Evolutionary conservation across 116 monocot species (phyloP), one percentile per base, ranked within the genome.

Genomic region (Phalaenopsis hybrid): DNA sequence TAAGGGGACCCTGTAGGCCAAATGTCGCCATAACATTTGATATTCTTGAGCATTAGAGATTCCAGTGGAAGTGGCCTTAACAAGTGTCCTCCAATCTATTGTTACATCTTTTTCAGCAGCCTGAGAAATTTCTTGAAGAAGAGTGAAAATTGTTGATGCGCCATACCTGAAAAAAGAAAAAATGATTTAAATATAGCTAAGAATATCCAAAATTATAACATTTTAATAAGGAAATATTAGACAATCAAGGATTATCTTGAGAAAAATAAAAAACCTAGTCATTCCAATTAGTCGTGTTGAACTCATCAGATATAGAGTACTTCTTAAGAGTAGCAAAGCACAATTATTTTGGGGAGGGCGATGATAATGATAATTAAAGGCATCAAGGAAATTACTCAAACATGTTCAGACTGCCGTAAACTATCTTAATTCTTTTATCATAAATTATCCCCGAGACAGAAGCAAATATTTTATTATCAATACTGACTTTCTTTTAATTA

Each of bases 21-120:
- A 86, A 88, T 97, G 90, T 34, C 94, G 86, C 97, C 97, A 97
- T 16, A 97, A 77, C 97, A 94, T 92, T 84, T 97, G 97, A 88
- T 91, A 97, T 79, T 97, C 96, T 20, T 89, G 85, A 75, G 92
- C 86, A 81, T 72, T 87, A 67, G 92, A 85, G 61, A 97, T 94
- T 79, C 94, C 94, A 8, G 91, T 97, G 9, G 86, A 31, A 7
- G 91, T 90, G 79, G 31, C 90, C 81, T 86, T 88, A 44, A 88
- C 91, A 51, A 92, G 83, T 43, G 87, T 46, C 74, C 84, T 89
- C 96, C 96, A 97, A 67, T 97, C 96, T 49, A 97, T 88, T 84
- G 86, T 89, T 43, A 34, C 48, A 11, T 83, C 68, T 52, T 78
- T 83, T 23, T 75, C 75, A 45, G 87, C 84, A 82, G 74, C 33